Evolutionary conservation across 169 alveolate species (phyloP).

Genomic region (Pseudocohnilembus persalinus): DNA sequence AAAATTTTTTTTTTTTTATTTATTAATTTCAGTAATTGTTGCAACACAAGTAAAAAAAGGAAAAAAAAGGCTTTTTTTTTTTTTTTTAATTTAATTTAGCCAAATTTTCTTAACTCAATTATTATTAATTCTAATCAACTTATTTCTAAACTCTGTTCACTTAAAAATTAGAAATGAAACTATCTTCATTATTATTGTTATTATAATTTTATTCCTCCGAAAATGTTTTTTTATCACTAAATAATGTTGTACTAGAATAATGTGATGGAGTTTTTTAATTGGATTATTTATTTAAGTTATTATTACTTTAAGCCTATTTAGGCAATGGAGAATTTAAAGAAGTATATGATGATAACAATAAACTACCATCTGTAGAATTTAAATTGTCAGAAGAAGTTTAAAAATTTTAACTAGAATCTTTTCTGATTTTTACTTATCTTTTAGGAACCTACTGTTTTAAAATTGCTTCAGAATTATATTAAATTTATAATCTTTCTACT

Average conservation of each 20-base stretch:
- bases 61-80: not conserved
- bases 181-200: too few species aligned
- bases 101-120: not conserved
- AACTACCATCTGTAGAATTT: too few species aligned
- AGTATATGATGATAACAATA: too few species aligned
- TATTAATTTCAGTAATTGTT: not conserved
- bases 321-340: too few species aligned
- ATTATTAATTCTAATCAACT: not conserved
- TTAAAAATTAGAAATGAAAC: too few species aligned
- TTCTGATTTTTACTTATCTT: too few species aligned
- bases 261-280: not conserved
- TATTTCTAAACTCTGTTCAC: too few species aligned
- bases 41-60: not conserved
- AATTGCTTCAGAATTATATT: not conserved
- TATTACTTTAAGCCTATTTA: too few species aligned
- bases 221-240: not conserved
- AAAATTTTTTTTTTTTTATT: too few species aligned
- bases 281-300: not conserved
- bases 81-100: not conserved
- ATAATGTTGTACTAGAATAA: not conserved
- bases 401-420: too few species aligned
- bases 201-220: not conserved
- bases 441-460: too few species aligned
- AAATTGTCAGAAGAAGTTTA: too few species aligned
- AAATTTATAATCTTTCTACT: not conserved